Conservation (phyloP, 257 asterid genomes). For the Rhazya stricta region DNA sequence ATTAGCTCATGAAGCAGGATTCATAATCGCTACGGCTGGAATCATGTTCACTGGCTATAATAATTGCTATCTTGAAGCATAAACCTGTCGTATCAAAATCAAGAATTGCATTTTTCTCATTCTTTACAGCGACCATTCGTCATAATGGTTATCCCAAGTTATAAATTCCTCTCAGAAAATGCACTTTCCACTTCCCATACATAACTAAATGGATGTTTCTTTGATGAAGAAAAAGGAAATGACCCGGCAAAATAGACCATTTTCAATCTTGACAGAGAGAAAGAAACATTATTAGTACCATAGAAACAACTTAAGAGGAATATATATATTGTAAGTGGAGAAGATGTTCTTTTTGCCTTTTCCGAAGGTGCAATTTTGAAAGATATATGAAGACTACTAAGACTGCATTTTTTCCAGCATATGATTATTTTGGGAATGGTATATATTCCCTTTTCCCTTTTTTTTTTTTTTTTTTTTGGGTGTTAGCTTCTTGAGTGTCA, state of each 20-base stretch:
- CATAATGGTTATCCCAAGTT: too few relatives aligned
- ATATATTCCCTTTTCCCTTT: slow-evolving; percentile 5
- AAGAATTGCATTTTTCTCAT: neutral
- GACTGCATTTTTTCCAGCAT: neutral
- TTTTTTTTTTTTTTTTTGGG: neutral
- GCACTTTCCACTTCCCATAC: neutral
- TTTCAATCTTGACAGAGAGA: neutral
- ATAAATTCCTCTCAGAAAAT: neutral
- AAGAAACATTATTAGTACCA: neutral
- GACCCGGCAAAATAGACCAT: neutral
- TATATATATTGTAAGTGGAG: slow-evolving; percentile 4
- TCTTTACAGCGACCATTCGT: too few relatives aligned
- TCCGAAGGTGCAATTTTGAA: neutral
- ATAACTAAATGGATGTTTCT: neutral
- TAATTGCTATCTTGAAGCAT: neutral
- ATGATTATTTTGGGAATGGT: neutral
- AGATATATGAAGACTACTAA: neutral
- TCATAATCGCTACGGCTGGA: neutral
- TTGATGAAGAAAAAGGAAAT: neutral
- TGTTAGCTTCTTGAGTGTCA: neutral
- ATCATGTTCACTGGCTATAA: neutral
- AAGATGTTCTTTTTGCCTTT: neutral
- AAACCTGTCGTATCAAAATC: neutral
- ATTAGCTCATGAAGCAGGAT: neutral
- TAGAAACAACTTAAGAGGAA: neutral